These are phyloP conservation scores for Cornus kousa DNA, from an alignment of 148 eudicot species.

Conservation along the genomic window DNA sequence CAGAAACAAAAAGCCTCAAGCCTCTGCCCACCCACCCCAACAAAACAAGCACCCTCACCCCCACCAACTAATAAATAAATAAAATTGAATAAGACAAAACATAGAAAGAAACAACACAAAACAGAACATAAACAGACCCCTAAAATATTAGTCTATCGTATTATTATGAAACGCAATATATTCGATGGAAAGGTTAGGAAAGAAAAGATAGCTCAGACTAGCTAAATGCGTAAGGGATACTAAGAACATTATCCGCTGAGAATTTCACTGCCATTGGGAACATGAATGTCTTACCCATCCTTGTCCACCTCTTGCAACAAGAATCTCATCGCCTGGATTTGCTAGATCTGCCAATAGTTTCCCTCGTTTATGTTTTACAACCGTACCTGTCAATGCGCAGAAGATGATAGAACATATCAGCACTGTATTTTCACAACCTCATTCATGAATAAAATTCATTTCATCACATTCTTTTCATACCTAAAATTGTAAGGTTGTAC, in stretches of 20 bases:
- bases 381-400: constrained; percentile 62
- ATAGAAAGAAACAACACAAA: no score
- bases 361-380: constrained; percentile 85
- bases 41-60: no score
- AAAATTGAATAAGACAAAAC: no score
- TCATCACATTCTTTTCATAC: background rate
- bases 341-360: constrained; percentile 92
- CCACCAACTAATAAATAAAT: no score
- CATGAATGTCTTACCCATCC: constrained; percentile 76
- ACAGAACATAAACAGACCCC: no score
- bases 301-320: constrained; percentile 98
- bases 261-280: constrained; percentile 9
- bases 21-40: background rate
- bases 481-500: background rate
- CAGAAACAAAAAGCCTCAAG: background rate
- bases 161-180: background rate
- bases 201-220: background rate
- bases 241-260: background rate
- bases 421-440: background rate
- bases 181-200: background rate
- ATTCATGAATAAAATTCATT: background rate
- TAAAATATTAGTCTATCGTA: background rate
- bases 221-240: background rate
- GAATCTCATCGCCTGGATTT: constrained; percentile 76
- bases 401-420: background rate